Base-by-base conservation (phyloP, 176 grass and related monocot species). In the Oryza meridionalis region DNA sequence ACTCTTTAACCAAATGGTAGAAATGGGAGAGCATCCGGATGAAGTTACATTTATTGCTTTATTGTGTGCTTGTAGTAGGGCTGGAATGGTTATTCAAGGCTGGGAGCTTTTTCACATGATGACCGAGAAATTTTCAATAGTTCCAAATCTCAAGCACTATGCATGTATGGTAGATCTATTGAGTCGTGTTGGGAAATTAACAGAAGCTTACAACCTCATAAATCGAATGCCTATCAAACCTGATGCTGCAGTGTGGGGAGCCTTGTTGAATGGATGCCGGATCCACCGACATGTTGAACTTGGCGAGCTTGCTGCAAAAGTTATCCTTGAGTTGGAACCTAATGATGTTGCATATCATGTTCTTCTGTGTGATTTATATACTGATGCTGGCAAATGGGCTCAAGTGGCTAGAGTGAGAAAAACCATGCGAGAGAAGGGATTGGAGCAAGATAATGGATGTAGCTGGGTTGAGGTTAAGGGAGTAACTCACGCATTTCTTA, bases 391-490 rank as follows among this genome's bases (percentile, higher is more conserved):
- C 53, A 90, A 73, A 64, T 98, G 96, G 96, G 89, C 86, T 86
- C 80, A 90, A 77, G 80, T 95, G 81, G 93, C 86, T 40, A 92
- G 71, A 77, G 80, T 93, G 73, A 98, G 93, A 83, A 93, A 90
- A 81, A 84, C 65, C 45, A 95, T 98, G 96, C 90, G 91, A 82
- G 87, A 94, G 70, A 98, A 87, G 81, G 93, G 93, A 65, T 63
- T 98, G 78, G 89, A 87, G 62, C 81, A 86, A 70, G 90, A 90
- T 77, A 82, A 61, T 17, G 96, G 91, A 25, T 98, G 96, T 50
- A 95, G 96, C 76, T 98, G 96, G 96, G 91, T 98, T 40, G 96
- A 98, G 83, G 83, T 87, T 81, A 98, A 93, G 86, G 96, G 96
- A 70, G 74, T 80, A 51, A 82, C 93, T 46, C 96, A 98, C 85